phyloP scores from a whole-genome alignment of 1,139 yeast genomes.

The Cylindricascospora bacillispora region DNA sequence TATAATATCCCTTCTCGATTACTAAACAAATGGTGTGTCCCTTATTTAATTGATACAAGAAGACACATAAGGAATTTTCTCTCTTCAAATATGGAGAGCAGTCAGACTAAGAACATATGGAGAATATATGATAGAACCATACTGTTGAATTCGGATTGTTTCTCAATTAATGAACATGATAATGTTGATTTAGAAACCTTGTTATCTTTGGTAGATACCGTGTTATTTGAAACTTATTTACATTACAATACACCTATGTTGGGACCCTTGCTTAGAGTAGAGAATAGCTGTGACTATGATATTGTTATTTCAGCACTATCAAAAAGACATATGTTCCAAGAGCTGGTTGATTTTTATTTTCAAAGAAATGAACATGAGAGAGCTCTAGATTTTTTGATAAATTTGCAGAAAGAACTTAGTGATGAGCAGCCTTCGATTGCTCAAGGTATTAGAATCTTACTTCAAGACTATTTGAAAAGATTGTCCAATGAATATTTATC shows the following conservation, averaged over 20 bases:
- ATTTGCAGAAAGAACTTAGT: constrained; percentile 9
- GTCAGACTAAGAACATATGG: constrained; percentile 10
- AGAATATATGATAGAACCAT: constrained; percentile 12
- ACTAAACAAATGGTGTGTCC: constrained; percentile 35
- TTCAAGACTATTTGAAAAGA: constrained; percentile 50
- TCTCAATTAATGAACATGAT: constrained; percentile 20
- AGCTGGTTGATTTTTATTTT: constrained; percentile 68
- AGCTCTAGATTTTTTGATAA: constrained; percentile 47
- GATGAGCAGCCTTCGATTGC: constrained; percentile 19
- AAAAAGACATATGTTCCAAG: constrained; percentile 43
- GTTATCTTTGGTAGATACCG: constrained; percentile 58
- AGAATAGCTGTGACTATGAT: constrained; percentile 57
- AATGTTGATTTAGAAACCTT: constrained; percentile 26
- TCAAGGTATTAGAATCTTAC: constrained; percentile 14
- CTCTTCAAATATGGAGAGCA: constrained; percentile 6
- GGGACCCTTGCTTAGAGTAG: constrained; percentile 70
- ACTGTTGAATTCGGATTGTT: constrained; percentile 15
- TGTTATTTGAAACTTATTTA: constrained; percentile 64
- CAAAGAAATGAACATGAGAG: constrained; percentile 50
- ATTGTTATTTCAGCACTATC: constrained; percentile 47
- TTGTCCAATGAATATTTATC: constrained; percentile 39
- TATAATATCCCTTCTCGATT: constrained; percentile 26
- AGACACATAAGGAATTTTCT: constrained; percentile 29
- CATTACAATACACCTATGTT: constrained; percentile 56
- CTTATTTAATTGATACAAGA: constrained; percentile 41